phyloP scores from a whole-genome alignment of 1,284 basidiomycete genomes.

The Naganishia sp. region DNA sequence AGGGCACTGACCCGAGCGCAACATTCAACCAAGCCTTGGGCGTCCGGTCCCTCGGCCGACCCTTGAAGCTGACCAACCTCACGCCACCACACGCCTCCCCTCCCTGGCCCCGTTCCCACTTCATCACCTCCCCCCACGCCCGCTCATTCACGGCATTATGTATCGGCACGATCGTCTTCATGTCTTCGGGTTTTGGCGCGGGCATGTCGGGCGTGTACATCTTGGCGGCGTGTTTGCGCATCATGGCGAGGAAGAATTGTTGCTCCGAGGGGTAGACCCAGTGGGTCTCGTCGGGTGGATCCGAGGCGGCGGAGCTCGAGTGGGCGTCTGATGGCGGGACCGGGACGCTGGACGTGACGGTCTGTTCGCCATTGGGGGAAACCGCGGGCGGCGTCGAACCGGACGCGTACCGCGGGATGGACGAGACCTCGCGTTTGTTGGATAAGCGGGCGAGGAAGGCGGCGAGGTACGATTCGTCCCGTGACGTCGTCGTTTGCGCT shows the following conservation, averaged over 20 bases:
- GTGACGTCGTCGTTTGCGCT: not conserved
- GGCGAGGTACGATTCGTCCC: constrained; percentile 16
- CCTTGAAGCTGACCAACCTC: constrained; percentile 54
- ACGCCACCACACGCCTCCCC: constrained; percentile 77
- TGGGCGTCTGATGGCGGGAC: too few relatives aligned
- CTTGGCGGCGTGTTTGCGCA: constrained; percentile 80
- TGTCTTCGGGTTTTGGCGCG: constrained; percentile 68
- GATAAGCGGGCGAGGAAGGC: constrained; percentile 31
- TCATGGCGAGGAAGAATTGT: constrained; percentile 95
- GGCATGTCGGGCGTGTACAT: constrained; percentile 26
- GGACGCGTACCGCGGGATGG: constrained; percentile 70
- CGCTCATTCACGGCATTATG: constrained; percentile 99
- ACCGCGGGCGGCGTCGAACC: constrained; percentile 24
- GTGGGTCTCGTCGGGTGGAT: constrained; percentile 59
- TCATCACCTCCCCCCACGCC: constrained; percentile 85
- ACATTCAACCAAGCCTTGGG: constrained; percentile 81
- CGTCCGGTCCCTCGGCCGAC: constrained; percentile 59
- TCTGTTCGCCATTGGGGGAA: constrained; percentile 23
- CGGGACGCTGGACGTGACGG: constrained; percentile 29
- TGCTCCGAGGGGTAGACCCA: constrained; percentile 99
- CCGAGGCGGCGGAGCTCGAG: constrained; percentile 25
- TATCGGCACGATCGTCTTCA: constrained; percentile 95
- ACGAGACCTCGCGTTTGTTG: constrained; percentile 75
- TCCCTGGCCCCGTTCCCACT: constrained; percentile 82
- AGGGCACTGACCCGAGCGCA: constrained; percentile 72